phyloP scores from a whole-genome alignment of 2,329 filamentous ascomycete species.

The Davidsoniella eucalypti region DNA sequence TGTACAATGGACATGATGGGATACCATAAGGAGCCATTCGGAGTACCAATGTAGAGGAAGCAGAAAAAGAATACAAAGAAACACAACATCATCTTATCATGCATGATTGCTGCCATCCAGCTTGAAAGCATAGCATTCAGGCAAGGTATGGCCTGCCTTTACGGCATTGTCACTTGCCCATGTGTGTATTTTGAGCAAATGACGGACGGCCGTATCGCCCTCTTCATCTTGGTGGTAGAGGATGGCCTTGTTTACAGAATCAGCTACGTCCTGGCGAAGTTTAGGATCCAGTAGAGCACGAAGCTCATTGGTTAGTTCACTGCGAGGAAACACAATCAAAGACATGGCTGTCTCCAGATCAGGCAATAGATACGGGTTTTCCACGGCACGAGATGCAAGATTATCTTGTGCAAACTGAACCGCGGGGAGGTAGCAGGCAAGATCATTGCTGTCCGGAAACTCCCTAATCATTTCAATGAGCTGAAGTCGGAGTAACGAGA shows the following conservation, averaged over 20 bases:
- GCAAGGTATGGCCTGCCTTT: no score
- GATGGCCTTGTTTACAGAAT: constrained; percentile 78
- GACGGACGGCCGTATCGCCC: constrained; percentile 66
- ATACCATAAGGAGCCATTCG: no score
- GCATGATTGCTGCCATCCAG: no score
- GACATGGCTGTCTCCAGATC: constrained; percentile 90
- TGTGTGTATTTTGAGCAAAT: constrained; percentile 40
- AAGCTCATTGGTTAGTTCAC: constrained; percentile 60
- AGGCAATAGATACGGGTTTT: constrained; percentile 62
- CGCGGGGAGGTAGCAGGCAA: constrained; percentile 42
- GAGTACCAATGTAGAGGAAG: no score
- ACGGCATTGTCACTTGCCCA: no score
- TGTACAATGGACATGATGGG: no score
- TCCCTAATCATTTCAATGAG: constrained; percentile 81
- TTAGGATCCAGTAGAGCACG: constrained; percentile 62
- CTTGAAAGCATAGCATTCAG: no score
- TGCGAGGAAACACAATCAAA: constrained; percentile 72
- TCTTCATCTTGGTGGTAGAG: constrained; percentile 54
- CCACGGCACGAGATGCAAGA: constrained; percentile 72
- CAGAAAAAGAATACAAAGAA: no score
- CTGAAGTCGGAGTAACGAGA: constrained; percentile 76
- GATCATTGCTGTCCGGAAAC: constrained; percentile 56
- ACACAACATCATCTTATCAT: no score
- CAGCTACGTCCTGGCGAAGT: constrained; percentile 69
- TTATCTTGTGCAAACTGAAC: constrained; percentile 77